Base-by-base conservation (phyloP, 768 basidiomycete species). In the Trametes villosa region DNA sequence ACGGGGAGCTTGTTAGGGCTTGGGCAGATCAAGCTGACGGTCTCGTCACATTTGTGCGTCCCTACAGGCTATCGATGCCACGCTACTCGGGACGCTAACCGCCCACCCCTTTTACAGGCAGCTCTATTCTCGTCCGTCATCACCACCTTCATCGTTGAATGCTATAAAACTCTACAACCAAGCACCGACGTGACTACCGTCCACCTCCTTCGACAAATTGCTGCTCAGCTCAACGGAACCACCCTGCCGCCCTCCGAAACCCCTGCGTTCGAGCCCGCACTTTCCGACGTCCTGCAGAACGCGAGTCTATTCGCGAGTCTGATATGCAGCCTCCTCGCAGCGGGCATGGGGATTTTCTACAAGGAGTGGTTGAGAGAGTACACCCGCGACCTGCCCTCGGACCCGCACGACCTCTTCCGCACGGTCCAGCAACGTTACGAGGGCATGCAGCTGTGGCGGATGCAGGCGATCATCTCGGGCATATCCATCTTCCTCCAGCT, bases 401-500 rank as follows among this genome's bases (percentile, higher is more conserved):
- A 12, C 18, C 44, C 64, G 1, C 7, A 40, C 13, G 15, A 62
- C 0, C 45, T 26, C 48, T 30, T 57, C 26, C 22, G 69, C 83
- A 80, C 60, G n/a, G n/a, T 80, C 79, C 40, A 79, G 86, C 0
- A 68, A 66, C 9, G 87, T 85, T 63, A 60, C 87, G 18, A 41
- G 1, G 61, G 61, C 22, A 51, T 53, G 20, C 17, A 13, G 13
- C 31, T 2, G 24, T 87, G 82, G 59, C 76, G 73, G 9, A 78
- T 78, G 17, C 86, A 85, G 67, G 73, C 84, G 52, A 87, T 87
- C 74, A 88, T 89, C 70, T 76, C 83, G 9, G 75, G 87, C 17
- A 83, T 86, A 4, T 76, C 87, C 0, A 79, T 86, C 29, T 74
- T 87, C n/a, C 88, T 88, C 0, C 79, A 81, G 0, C 60, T 88